Evolutionary conservation across 495 filamentous ascomycete genomes (phyloP).

Genomic region (Aspergillus ostianus): DNA sequence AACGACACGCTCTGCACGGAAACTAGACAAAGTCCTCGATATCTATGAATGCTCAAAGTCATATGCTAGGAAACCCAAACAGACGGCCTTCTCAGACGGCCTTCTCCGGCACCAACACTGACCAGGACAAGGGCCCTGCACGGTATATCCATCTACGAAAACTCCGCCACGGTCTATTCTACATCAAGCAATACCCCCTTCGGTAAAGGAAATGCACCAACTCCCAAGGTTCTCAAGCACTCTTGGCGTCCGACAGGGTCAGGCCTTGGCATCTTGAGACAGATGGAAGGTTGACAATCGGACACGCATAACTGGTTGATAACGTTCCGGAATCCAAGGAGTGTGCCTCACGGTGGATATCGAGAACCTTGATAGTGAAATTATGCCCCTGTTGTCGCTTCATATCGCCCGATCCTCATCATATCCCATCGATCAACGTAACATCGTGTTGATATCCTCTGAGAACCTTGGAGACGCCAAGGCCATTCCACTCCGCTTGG

Average conservation of each 20-base stretch:
- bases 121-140: not conserved
- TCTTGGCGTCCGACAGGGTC: conserved; percentile 7
- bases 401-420: not conserved
- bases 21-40: too few species aligned
- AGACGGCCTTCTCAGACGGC: too few species aligned
- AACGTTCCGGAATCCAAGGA: not conserved
- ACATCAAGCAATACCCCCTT: not conserved
- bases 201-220: not conserved
- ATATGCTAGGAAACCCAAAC: not conserved
- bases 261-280: conserved; percentile 7
- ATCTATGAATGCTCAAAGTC: too few species aligned
- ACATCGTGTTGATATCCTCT: not conserved
- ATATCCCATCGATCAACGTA: not conserved
- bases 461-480: conserved; percentile 28
- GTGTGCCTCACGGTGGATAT: not conserved
- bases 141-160: not conserved
- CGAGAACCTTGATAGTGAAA: not conserved
- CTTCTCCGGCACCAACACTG: not conserved
- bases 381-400: not conserved
- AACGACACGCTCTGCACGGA: too few species aligned
- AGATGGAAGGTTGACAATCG: not conserved
- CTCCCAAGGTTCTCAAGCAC: conserved; percentile 17
- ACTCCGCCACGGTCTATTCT: not conserved
- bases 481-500: conserved; percentile 18
- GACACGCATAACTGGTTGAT: not conserved